Percentiles rank a stretch among this genome's conserved stretches.
phyloP scores from a whole-genome alignment of 106 monocot species.

The Dioscorea alata region DNA sequence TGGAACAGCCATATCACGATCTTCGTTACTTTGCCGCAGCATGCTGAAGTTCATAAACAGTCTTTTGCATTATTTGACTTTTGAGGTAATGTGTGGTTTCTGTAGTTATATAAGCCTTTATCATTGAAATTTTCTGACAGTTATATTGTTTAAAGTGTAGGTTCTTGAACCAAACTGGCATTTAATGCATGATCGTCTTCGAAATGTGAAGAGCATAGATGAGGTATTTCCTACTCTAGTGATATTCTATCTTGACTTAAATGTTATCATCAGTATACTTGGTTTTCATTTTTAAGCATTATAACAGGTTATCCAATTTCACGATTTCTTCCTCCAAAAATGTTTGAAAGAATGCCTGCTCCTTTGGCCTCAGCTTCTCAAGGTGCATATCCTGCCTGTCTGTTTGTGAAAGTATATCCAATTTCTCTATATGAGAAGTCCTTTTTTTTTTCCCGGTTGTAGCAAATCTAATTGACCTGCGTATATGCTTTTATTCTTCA shows the following conservation, averaged over 20 bases:
- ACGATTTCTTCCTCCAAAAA: conserved; percentile 92
- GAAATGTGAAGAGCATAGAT: conserved; percentile 89
- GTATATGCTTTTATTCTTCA: too few species aligned
- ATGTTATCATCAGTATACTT: not conserved
- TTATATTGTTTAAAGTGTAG: conserved; percentile 26
- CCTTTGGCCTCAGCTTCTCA: conserved; percentile 73
- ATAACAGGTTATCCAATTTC: conserved; percentile 82
- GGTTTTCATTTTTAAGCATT: too few species aligned
- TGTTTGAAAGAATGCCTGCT: conserved; percentile 96
- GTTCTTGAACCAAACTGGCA: conserved; percentile 99
- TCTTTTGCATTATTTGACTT: conserved; percentile 95
- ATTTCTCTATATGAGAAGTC: too few species aligned
- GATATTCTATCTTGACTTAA: not conserved
- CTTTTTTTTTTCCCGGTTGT: too few species aligned
- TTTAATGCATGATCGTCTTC: conserved; percentile 83
- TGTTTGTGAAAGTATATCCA: not conserved
- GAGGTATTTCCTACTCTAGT: conserved; percentile 44
- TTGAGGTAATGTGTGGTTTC: conserved; percentile 55
- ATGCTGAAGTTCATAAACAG: conserved; percentile 98
- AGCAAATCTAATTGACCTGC: too few species aligned
- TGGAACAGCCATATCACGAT: conserved; percentile 71
- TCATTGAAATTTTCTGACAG: not conserved
- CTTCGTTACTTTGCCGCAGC: conserved; percentile 86
- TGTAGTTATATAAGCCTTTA: not conserved
- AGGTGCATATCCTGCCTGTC: conserved; percentile 31